Base-by-base conservation (phyloP, 345 rosid genomes). In the Combretum micranthum region DNA sequence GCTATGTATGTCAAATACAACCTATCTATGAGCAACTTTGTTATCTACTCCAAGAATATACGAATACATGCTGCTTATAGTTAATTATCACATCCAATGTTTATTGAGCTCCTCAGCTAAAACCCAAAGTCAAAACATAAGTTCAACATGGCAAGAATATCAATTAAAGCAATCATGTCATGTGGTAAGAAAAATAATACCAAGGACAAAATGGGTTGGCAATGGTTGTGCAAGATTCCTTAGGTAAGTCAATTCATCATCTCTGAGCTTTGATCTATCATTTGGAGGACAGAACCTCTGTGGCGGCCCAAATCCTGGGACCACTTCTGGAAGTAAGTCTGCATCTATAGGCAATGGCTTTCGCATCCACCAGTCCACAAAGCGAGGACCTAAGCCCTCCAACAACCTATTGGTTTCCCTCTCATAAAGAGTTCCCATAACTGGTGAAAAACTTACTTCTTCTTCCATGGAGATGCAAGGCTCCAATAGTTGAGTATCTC, bases 281-380 rank as follows among this genome's bases (percentile, higher is more conserved):
- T 64, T 58, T 12, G 89, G 85, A 52, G 85, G 97, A 59, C 80
- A 76, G 54, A 73, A 78, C 76, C 97, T 80, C 47, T 68, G 44
- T 13, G 92, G 92, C 65, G 81, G 71, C 74, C n/a, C 75, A 66
- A 79, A 89, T 56, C 95, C 85, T 47, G 77, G 69, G 62, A 89
- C 83, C 47, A 75, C 74, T 71, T 73, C 68, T 12, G 92, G 90
- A 65, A 89, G 92, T 73, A 83, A 69, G 69, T 89, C 95, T 51
- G 80, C 97, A 67, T 89, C 97, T 57, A 86, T 82, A 1, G 97
- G 97, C 75, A 86, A 71, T 52, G 97, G 97, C 77, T 83, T 86
- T 55, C 69, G 68, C 95, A 82, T 86, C 97, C 97, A 89, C 97
- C 97, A 86, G 71, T 89, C 97, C 62, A 76, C 65, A 70, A 72